Evolutionary conservation across 2,329 filamentous ascomycete species (phyloP), one percentile per base, ranked within the genome.

Genomic region (Apiospora hydei): DNA sequence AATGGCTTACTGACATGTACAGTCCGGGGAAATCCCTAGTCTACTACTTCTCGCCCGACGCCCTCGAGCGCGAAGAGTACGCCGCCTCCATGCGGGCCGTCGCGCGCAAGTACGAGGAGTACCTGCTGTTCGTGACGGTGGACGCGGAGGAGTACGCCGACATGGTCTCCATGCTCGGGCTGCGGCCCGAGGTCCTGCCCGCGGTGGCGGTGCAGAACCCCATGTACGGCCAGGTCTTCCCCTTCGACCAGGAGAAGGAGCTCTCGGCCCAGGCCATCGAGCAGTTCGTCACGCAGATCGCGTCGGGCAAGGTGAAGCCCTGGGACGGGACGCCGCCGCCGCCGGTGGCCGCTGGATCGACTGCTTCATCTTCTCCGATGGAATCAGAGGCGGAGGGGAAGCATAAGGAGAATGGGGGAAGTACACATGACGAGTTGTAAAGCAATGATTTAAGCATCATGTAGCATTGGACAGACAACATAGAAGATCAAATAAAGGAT

Each of bases 61-160:
- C 78, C 0, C 43, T 72, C 11, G 80, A 84, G 44, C 81, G 82
- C 3, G 77, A 82, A 3, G 74, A 71, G 1, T 87, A 83, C 75
- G 76, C 81, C 5, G 66, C 75, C 0, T 76, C 78, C 7, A 79
- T 88, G 68, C 77, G 79, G 21, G 80, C 82, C 4, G 76, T 86
- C 1, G 86, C 86, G 1, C 83, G 83, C 72, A 83, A 82, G 73
- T 87, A 85, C 76, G 74, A 78, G 70, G 85, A 87, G 16, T 87
- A 86, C 71, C 80, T 88, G 16, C 79, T 78, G 71, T 88, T 88
- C 72, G 83, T 85, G 4, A 87, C 84, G 0, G 83, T 87, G 1
- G 84, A 88, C 71, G 78, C 80, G 0, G 72, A 75, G 43, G 85
- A 87, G 72, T 88, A 88, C 74, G 81, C 80, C 4, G 83, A 86